Conservation (phyloP, 805 yeast genomes). For the Myxozyma sirexii region DNA sequence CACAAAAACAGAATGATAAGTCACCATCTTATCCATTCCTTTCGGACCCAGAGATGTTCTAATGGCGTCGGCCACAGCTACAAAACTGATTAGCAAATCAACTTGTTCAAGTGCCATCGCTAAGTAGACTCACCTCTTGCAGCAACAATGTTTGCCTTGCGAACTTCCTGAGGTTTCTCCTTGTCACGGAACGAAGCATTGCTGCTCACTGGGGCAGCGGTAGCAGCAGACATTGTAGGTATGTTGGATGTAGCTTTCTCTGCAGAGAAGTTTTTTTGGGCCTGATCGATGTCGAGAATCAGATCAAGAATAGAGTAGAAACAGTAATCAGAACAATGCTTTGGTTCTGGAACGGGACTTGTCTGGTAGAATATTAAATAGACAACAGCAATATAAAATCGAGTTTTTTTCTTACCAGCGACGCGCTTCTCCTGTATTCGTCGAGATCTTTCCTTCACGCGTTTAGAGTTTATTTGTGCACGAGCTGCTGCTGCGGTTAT, state of each 20-base stretch:
- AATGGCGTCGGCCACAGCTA: slow-evolving; percentile 91
- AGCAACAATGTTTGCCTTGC: slow-evolving; percentile 84
- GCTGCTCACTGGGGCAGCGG: slow-evolving; percentile 18
- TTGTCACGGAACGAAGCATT: slow-evolving; percentile 83
- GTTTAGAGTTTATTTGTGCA: background rate
- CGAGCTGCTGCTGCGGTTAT: background rate
- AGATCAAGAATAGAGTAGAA: no score
- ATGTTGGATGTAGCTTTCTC: background rate
- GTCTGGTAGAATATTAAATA: background rate
- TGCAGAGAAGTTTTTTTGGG: no score
- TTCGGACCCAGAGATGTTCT: slow-evolving; percentile 96
- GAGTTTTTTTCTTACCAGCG: background rate
- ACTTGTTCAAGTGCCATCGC: background rate
- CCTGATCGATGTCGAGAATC: no score
- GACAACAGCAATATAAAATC: background rate
- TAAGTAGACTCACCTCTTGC: slow-evolving; percentile 54
- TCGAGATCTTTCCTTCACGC: slow-evolving; percentile 2
- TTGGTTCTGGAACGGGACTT: background rate
- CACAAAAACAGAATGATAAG: background rate
- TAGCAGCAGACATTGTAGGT: slow-evolving; percentile 24
- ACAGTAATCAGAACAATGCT: no score
- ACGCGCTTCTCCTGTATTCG: slow-evolving; percentile 11
- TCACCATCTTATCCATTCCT: slow-evolving; percentile 96
- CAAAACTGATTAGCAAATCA: background rate
- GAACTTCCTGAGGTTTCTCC: slow-evolving; percentile 94